Evolutionary conservation across 1,284 basidiomycete species (phyloP).

Genomic region (Ganoderma meredithae): DNA sequence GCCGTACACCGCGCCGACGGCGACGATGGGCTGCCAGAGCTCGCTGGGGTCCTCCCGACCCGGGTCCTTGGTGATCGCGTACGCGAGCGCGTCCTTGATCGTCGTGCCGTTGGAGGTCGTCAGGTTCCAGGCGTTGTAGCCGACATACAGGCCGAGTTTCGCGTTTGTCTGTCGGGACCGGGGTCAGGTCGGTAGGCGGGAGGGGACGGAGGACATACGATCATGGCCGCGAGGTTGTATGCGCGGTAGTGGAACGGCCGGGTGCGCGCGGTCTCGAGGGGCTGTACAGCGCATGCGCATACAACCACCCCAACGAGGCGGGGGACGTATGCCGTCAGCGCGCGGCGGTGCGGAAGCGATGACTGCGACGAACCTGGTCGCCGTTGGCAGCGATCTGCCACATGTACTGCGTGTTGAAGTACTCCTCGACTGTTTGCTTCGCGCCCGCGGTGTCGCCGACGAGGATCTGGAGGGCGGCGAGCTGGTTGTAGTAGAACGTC

Average conservation of each 20-base stretch:
- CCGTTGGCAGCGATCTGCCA: slow-evolving; percentile 49
- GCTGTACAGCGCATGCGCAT: slow-evolving; percentile 44
- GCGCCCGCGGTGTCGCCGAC: slow-evolving; percentile 44
- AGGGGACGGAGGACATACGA: slow-evolving; percentile 49
- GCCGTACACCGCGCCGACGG: slow-evolving; percentile 60
- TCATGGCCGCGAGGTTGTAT: slow-evolving; percentile 73
- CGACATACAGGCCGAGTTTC: slow-evolving; percentile 54
- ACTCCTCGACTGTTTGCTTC: slow-evolving; percentile 42
- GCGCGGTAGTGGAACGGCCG: slow-evolving; percentile 71
- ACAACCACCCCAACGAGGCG: too few relatives aligned
- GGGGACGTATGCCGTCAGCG: too few relatives aligned
- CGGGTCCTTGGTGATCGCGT: slow-evolving; percentile 51
- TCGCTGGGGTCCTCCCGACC: slow-evolving; percentile 32
- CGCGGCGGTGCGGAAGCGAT: not conserved
- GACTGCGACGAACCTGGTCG: slow-evolving; percentile 41
- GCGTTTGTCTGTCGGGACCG: slow-evolving; percentile 56
- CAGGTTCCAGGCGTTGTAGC: slow-evolving; percentile 54
- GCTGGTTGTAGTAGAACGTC: slow-evolving; percentile 45
- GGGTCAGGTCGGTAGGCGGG: not conserved
- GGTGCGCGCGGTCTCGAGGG: slow-evolving; percentile 64
- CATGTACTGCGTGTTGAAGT: slow-evolving; percentile 45
- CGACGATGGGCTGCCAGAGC: slow-evolving; percentile 48
- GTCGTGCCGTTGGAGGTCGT: slow-evolving; percentile 55
- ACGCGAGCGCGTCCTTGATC: slow-evolving; percentile 66
- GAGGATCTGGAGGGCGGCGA: slow-evolving; percentile 46